Conservation (phyloP, 2,329 filamentous ascomycete species). For the Helotiales sp. region DNA sequence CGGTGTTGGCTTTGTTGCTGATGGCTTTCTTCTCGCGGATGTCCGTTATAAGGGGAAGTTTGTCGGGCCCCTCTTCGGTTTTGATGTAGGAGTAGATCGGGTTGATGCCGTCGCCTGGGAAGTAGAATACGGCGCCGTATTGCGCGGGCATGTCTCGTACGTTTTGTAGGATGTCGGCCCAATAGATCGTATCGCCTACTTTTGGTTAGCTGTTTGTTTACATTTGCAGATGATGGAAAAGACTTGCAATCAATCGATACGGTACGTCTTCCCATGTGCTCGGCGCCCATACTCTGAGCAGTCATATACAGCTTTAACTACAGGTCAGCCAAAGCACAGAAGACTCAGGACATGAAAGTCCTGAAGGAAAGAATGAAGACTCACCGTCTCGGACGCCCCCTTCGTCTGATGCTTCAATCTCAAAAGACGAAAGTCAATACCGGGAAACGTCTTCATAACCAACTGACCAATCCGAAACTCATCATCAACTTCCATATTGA, state of each 20-base stretch:
- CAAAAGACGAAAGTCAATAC: conserved; percentile 13
- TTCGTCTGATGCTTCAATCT: conserved; percentile 22
- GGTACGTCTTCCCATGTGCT: conserved; percentile 39
- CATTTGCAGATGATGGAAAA: not conserved
- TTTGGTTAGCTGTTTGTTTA: not conserved
- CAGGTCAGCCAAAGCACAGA: no score
- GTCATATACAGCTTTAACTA: conserved; percentile 40
- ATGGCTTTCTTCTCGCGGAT: conserved; percentile 43
- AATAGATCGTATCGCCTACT: conserved; percentile 43
- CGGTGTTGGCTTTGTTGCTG: conserved; percentile 32
- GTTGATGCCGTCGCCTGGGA: conserved; percentile 33
- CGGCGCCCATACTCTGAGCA: conserved; percentile 41
- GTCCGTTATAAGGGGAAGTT: conserved; percentile 34
- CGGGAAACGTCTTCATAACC: conserved; percentile 17
- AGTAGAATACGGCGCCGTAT: conserved; percentile 18
- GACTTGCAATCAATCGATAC: conserved; percentile 41
- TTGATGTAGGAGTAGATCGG: conserved; percentile 44
- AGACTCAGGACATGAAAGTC: no score
- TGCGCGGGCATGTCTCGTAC: conserved; percentile 13
- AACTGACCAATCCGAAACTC: conserved; percentile 16
- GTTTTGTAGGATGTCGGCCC: conserved; percentile 41
- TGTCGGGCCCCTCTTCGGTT: conserved; percentile 32
- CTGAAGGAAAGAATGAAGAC: not conserved
- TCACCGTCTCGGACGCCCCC: conserved; percentile 16
- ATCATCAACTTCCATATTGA: conserved; percentile 17